Base-by-base conservation (phyloP, 768 basidiomycete genomes). In the Panaeolus cyanescens region DNA sequence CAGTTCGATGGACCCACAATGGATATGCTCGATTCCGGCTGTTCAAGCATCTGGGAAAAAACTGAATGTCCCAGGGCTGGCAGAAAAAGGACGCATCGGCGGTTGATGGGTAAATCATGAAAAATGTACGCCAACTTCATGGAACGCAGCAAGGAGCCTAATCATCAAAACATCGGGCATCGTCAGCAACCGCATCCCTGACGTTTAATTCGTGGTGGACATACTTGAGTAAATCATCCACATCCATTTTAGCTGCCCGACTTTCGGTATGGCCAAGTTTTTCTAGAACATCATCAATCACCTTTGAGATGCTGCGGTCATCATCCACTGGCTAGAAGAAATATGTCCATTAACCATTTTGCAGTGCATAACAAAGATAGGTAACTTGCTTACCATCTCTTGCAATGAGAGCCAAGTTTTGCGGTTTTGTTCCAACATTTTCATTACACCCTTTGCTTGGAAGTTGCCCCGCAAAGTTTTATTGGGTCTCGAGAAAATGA, bases 361-460 rank as follows among this genome's bases (percentile, higher is more conserved):
- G 19, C 19, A 39, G 25, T 36, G 37, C 45, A 56, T 15, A 33
- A 32, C n/a, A 20, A 59, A 32, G 32, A 56, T 25, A 20, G 9
- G 31, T 62, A 54, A 22, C 30, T 45, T 32, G 54, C 68, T 33
- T 39, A 86, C 87, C 83, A 85, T 83, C 65, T 89, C 80, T 65
- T 90, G 88, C 68, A 91, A 83, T 2, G 95, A 86, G 70, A 92
- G 89, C 94, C 93, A 97, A 30, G 95, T 96, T 75, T 88, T 85
- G 81, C 91, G 91, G 72, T 99, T 99, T 67, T 87, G 86, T 74
- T 97, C 95, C 63, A 99, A 75, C 92, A 99, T 92, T 67, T 95
- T 91, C 72, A 92, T 83, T 32, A 99, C 95, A 5, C 96, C 97
- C 71, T 94, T 96, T 17, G 95, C 95, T 80, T 86, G 85, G 72